Evolutionary conservation across 164 flowering plant species (phyloP).

Genomic region (Vitis amurensis): DNA sequence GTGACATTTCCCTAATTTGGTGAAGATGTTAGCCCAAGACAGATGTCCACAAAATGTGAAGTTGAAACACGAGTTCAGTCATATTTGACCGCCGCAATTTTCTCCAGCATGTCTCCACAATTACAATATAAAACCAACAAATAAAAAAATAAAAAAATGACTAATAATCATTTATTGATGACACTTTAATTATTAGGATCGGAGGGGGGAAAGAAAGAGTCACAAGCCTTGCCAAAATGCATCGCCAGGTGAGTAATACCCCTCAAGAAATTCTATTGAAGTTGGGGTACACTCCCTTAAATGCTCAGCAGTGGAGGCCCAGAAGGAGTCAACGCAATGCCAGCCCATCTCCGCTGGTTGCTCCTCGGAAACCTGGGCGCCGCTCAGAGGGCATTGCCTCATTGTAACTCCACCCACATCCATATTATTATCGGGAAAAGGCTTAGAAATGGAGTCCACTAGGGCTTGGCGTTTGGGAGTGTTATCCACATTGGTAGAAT

Average conservation of each 20-base stretch:
- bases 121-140: too few species aligned
- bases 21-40: too few species aligned
- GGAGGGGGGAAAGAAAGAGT: neutral
- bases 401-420: too few species aligned
- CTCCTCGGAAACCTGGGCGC: neutral
- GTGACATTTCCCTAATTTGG: too few species aligned
- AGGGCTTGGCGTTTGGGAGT: neutral
- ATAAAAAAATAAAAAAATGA: too few species aligned
- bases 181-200: neutral
- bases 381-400: too few species aligned
- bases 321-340: neutral
- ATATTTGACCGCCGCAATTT: too few species aligned
- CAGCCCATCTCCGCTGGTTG: neutral
- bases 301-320: neutral
- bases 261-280: conserved; percentile 2
- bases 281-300: neutral
- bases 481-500: neutral
- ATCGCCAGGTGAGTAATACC: neutral
- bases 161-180: neutral
- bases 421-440: too few species aligned
- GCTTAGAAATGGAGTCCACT: too few species aligned
- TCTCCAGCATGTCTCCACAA: too few species aligned
- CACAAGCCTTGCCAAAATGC: conserved; percentile 1
- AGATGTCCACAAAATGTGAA: too few species aligned
- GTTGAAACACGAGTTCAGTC: too few species aligned